phyloP scores from a whole-genome alignment of 148 eudicot species.

The Vaccinium vitisidaea region DNA sequence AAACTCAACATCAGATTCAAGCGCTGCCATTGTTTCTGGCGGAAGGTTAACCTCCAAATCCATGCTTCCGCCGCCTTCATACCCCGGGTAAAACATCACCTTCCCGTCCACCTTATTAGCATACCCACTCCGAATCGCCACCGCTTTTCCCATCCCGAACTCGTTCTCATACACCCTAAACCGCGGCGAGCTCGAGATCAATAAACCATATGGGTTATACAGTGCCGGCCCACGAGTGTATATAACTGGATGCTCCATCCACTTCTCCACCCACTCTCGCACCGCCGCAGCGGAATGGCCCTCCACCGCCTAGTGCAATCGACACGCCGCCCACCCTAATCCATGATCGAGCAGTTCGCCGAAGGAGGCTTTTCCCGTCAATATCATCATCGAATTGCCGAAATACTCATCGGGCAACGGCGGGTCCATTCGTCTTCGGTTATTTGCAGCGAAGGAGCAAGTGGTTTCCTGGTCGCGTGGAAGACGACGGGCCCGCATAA shows the following conservation, averaged over 20 bases:
- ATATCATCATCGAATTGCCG: conserved; percentile 11
- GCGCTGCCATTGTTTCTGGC: conserved; percentile 13
- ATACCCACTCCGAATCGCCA: conserved; percentile 27
- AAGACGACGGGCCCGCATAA: conserved; percentile 11
- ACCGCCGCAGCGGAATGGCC: conserved; percentile 11
- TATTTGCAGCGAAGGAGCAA: conserved; percentile 3
- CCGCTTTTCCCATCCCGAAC: conserved; percentile 27
- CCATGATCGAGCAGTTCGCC: not conserved
- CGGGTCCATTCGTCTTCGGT: conserved; percentile 25
- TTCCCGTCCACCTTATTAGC: conserved; percentile 31
- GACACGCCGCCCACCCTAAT: not conserved
- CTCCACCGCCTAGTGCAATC: not conserved
- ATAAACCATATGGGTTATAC: conserved; percentile 20
- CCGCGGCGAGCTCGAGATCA: conserved; percentile 29
- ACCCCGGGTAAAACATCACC: conserved; percentile 24
- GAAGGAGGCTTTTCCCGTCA: not conserved
- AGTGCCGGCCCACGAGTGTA: not conserved
- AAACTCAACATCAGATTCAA: conserved; percentile 25
- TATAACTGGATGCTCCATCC: conserved; percentile 15
- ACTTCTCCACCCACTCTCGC: conserved; percentile 7
- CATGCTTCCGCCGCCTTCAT: conserved; percentile 25
- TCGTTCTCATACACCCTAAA: conserved; percentile 28
- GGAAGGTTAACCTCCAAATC: conserved; percentile 28
- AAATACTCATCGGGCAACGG: conserved; percentile 24
- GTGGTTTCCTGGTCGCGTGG: conserved; percentile 6